These are phyloP conservation scores for Hypoxylon sp. DNA, from an alignment of 2,329 filamentous ascomycete species.

Conservation along the genomic window DNA sequence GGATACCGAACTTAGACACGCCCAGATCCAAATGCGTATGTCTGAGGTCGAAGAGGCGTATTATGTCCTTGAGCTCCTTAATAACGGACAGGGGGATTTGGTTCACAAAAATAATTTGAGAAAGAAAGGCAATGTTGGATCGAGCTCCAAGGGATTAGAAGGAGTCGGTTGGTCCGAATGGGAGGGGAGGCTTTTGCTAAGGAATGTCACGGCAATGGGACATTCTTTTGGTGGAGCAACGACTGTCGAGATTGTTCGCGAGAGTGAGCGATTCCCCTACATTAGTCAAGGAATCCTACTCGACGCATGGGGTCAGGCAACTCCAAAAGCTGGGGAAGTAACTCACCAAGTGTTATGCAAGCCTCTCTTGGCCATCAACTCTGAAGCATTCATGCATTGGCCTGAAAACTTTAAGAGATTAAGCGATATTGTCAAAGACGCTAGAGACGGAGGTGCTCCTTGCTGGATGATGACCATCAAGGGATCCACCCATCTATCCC, in stretches of 20 bases:
- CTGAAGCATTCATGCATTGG: conserved; percentile 81
- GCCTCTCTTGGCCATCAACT: conserved; percentile 75
- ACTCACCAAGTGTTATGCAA: conserved; percentile 62
- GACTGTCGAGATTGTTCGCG: conserved; percentile 71
- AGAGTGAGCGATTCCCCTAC: conserved; percentile 68
- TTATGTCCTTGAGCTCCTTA: conserved; percentile 68
- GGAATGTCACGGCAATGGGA: conserved; percentile 73
- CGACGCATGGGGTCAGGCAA: conserved; percentile 74
- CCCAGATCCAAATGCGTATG: conserved; percentile 74
- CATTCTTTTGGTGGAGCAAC: conserved; percentile 79
- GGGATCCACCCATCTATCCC: conserved; percentile 76
- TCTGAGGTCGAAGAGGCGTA: conserved; percentile 77
- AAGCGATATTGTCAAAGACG: conserved; percentile 70
- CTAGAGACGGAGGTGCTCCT: conserved; percentile 60
- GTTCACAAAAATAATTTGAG: conserved; percentile 69
- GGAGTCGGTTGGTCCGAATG: conserved; percentile 70
- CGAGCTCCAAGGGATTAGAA: conserved; percentile 70
- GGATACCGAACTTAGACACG: conserved; percentile 70
- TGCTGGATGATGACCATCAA: conserved; percentile 68
- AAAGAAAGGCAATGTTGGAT: conserved; percentile 69
- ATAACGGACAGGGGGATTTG: conserved; percentile 66
- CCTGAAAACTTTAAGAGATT: conserved; percentile 73
- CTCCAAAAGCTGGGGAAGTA: conserved; percentile 61
- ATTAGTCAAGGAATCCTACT: conserved; percentile 76
- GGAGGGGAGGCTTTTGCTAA: conserved; percentile 68